These are phyloP conservation scores for Diaporthe vexans DNA, from an alignment of 2,329 filamentous ascomycete species.

Conservation along the genomic window DNA sequence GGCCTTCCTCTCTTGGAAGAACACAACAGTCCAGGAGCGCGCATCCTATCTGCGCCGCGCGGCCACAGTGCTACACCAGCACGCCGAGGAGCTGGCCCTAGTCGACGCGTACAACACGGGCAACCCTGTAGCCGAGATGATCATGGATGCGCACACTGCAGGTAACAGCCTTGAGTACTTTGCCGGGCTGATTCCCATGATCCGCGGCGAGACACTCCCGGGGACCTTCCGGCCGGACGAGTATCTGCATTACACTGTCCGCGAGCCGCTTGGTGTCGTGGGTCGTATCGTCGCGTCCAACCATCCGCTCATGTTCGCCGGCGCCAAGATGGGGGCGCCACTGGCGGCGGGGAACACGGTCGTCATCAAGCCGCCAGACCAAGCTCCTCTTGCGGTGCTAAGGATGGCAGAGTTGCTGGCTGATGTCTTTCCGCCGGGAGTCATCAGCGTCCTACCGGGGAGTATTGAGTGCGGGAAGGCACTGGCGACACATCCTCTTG, in stretches of 20 bases:
- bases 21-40: constrained; percentile 18
- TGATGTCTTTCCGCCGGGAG: constrained; percentile 79
- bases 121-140: constrained; percentile 40
- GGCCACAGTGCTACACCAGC: constrained; percentile 42
- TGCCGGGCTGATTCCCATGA: constrained; percentile 77
- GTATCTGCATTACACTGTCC: constrained; percentile 66
- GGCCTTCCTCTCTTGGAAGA: constrained; percentile 35
- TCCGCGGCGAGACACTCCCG: constrained; percentile 76
- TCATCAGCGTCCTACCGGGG: constrained; percentile 74
- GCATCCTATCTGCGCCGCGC: constrained; percentile 38
- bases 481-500: constrained; percentile 7
- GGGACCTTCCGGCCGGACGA: constrained; percentile 63
- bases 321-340: constrained; percentile 78
- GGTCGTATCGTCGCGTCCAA: constrained; percentile 78
- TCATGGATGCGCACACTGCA: constrained; percentile 74
- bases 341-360: constrained; percentile 71
- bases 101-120: constrained; percentile 40
- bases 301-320: constrained; percentile 76
- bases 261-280: constrained; percentile 77
- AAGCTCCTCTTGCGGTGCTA: constrained; percentile 70
- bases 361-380: constrained; percentile 71
- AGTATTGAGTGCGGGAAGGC: not conserved
- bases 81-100: constrained; percentile 45
- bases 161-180: constrained; percentile 78
- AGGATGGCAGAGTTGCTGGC: constrained; percentile 75